Conservation (phyloP, 306 rosid species). For the Vigna reflexopilosa region DNA sequence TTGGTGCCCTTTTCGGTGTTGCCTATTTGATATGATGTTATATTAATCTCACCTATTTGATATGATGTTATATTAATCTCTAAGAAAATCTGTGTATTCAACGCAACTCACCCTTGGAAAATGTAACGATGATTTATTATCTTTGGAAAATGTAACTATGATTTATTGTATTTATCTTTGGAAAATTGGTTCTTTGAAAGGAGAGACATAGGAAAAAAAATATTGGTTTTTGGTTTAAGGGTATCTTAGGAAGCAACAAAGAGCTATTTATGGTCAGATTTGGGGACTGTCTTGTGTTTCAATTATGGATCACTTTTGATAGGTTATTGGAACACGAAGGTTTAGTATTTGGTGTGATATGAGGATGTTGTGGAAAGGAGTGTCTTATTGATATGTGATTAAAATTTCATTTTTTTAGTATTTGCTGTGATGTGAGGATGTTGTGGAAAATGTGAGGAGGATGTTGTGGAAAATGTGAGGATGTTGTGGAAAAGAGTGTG, state of each 20-base stretch:
- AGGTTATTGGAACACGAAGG: not conserved
- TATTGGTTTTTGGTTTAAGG: not conserved
- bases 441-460: too few relatives aligned
- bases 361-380: too few relatives aligned
- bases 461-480: too few relatives aligned
- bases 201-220: not conserved
- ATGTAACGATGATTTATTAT: slow-evolving; percentile 11
- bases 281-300: slow-evolving; percentile 29
- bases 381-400: too few relatives aligned
- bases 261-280: slow-evolving; percentile 31
- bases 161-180: slow-evolving; percentile 13
- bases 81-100: slow-evolving; percentile 12
- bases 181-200: slow-evolving; percentile 35
- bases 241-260: slow-evolving; percentile 37
- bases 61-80: too few relatives aligned
- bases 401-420: too few relatives aligned
- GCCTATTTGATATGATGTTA: slow-evolving; percentile 20
- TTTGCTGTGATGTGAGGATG: too few relatives aligned
- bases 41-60: not conserved
- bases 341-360: too few relatives aligned
- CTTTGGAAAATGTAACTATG: slow-evolving; percentile 22
- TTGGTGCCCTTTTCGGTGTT: slow-evolving; percentile 29
- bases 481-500: too few relatives aligned
- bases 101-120: slow-evolving; percentile 1
- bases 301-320: not conserved